Evolutionary conservation across 2,329 filamentous ascomycete species (phyloP), one percentile per base, ranked within the genome.

Genomic region (Sphaerulina populicola): DNA sequence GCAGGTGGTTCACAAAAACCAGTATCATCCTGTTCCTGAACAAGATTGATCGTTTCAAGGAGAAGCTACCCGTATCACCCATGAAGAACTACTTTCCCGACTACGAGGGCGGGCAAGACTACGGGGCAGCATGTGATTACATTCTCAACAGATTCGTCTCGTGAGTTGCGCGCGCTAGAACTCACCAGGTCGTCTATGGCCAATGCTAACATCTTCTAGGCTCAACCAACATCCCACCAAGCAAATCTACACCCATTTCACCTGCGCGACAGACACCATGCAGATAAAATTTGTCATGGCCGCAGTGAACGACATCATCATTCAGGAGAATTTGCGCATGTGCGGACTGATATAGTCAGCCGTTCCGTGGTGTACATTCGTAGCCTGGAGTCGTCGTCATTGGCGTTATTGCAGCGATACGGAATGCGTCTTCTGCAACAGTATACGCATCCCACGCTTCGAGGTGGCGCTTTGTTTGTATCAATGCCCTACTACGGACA

Each of bases 261-360:
- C 93, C 45, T 97, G 93, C 70, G 93, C 93, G 55, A 98, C 93
- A 44, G 93, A 98, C 69, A 98, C 93, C 30, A 96, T 93, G 66
- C 93, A 98, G 72, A 98, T 98, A 65, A 85, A 93, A 68, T 97
- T 98, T 77, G 93, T 98, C 73, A 98, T 98, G 93, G 90, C 91
- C 56, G 93, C 93, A 62, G 93, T 98, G 67, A 98, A 98, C 74
- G 93, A 98, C 75, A 98, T 98, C 71, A 98, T 98, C 75, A 98
- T 98, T 71, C 93, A 98, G 77, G 93, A 97, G 75, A 98, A 98
- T 75, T 82, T 98, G 60, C 86, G 93, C 71, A 80, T 94, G 71
- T 96, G 90, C 73, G 91, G 91, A 79, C 77, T 97, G 71, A 96
- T 97, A 80, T 96, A 85, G 61, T 54, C 56, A 46, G 47, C 53